Percentiles rank a stretch among this genome's conserved stretches.
These are phyloP conservation scores for Sugiyamaella lignohabitans DNA, from an alignment of 805 yeast species.

Conservation along the genomic window DNA sequence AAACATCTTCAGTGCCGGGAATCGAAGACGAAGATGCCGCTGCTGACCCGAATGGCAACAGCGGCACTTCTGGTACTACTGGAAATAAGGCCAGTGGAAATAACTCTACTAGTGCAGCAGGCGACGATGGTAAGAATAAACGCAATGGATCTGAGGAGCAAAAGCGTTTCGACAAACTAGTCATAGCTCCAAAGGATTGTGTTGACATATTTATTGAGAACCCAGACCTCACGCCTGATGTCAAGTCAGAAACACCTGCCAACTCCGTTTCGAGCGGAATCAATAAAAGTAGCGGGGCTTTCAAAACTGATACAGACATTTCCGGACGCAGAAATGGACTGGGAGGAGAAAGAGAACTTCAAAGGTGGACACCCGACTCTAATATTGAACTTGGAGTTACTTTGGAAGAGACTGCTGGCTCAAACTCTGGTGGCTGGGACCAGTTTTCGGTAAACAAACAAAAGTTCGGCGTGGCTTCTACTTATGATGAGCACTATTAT, in stretches of 20 bases:
- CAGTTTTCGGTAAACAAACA: slow-evolving; percentile 89
- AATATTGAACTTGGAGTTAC: slow-evolving; percentile 25
- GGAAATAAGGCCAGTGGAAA: too few relatives aligned
- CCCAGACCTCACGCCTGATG: slow-evolving; percentile 33
- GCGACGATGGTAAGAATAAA: neutral
- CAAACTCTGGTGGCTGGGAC: slow-evolving; percentile 57
- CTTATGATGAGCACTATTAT: slow-evolving; percentile 78
- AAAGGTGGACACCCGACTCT: slow-evolving; percentile 78
- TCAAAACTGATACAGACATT: slow-evolving; percentile 84
- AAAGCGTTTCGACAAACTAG: slow-evolving; percentile 34
- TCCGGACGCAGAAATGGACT: slow-evolving; percentile 38
- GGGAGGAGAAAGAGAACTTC: slow-evolving; percentile 62
- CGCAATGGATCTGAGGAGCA: neutral
- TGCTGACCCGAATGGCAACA: slow-evolving; percentile 26
- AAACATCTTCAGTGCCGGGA: slow-evolving; percentile 33
- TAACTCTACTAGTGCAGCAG: too few relatives aligned
- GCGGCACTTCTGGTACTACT: neutral
- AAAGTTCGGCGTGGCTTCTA: slow-evolving; percentile 80
- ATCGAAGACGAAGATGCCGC: slow-evolving; percentile 32
- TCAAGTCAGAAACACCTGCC: slow-evolving; percentile 9
- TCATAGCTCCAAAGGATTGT: slow-evolving; percentile 46
- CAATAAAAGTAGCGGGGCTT: slow-evolving; percentile 27
- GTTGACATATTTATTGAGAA: slow-evolving; percentile 42
- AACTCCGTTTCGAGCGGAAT: neutral
- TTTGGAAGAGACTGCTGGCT: slow-evolving; percentile 31